Base-by-base conservation (phyloP, 2,329 filamentous ascomycete species). In the Arthrobotrys sphaeroides region DNA sequence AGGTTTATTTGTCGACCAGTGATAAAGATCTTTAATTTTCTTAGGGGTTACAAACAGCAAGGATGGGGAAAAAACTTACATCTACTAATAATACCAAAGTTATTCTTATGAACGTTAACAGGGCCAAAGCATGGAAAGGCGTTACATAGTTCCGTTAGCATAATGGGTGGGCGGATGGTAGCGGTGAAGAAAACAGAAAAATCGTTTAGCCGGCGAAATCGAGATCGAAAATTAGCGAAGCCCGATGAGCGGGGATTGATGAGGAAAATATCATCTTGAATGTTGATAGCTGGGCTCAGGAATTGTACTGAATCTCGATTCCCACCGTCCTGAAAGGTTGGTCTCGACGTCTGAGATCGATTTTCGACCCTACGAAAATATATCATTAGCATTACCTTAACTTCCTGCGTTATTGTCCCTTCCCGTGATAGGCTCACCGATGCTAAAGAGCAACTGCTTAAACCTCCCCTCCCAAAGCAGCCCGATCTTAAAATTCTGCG, bases 381-480 rank as follows among this genome's bases (percentile, higher is more conserved):
- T n/a, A 33, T 36, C 42, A 40, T 40, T 45, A 67, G 22, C 31
- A 40, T 31, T 12, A 33, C 24, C 28, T 9, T 33, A 31, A n/a
- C n/a, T n/a, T n/a, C n/a, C n/a, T 49, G 10, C 16, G 38, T 26
- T 36, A 12, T 18, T 20, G 3, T 26, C 13, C 24, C 12, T 24
- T 40, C 28, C 1, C 20, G 26, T 26, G 42, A 5, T 28, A 22
- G 7, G 43, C 43, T 45, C 53, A 75, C 72, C 72, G 43, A 97
- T 86, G 79, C 93, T 96, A 82, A 98, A 96, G 69, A 99, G 86
- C 73, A 99, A 84, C 78, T 96, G 94, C 84, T 98, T 97, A 73
- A 96, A 88, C 65, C 93, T 87, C 1, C 94, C 94, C 82, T 98
- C 94, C 94, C 95, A 99, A 20, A 98, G 84, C 59, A 98, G 82